phyloP scores from a whole-genome alignment of 2,329 filamentous ascomycete genomes.

The Stagonosporopsis chrysanthemi region DNA sequence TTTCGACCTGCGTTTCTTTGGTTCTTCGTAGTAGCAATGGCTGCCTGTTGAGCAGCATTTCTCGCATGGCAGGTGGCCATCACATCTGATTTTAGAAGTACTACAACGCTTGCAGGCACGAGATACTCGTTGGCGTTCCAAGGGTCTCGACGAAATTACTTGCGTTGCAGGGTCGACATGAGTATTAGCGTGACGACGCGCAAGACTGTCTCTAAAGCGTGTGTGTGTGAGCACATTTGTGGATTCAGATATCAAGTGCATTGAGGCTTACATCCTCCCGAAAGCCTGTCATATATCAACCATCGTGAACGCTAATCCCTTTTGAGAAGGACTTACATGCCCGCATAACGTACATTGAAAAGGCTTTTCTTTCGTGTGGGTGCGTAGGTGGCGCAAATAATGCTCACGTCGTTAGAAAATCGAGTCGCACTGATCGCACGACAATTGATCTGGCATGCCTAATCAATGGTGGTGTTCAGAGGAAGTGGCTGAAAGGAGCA shows the following conservation, averaged over 20 bases:
- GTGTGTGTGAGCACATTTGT: neutral
- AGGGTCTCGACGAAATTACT: neutral
- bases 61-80: slow-evolving; percentile 2
- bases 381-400: slow-evolving; percentile 5
- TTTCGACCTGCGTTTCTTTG: neutral
- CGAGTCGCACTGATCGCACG: slow-evolving; percentile 3
- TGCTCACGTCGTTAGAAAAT: slow-evolving; percentile 2
- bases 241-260: neutral
- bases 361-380: slow-evolving; percentile 3
- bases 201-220: neutral
- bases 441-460: neutral
- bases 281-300: neutral
- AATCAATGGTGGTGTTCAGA: neutral
- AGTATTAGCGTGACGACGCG: neutral
- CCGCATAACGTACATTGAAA: slow-evolving; percentile 8
- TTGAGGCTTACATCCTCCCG: neutral
- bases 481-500: neutral
- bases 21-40: slow-evolving; percentile 7
- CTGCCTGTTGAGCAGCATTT: neutral
- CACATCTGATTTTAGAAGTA: slow-evolving; percentile 11
- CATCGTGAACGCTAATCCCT: neutral
- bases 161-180: neutral
- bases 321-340: neutral
- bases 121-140: slow-evolving; percentile 7
- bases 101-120: slow-evolving; percentile 11